Conservation (phyloP, 345 rosid genomes). For the Citrus sp. region DNA sequence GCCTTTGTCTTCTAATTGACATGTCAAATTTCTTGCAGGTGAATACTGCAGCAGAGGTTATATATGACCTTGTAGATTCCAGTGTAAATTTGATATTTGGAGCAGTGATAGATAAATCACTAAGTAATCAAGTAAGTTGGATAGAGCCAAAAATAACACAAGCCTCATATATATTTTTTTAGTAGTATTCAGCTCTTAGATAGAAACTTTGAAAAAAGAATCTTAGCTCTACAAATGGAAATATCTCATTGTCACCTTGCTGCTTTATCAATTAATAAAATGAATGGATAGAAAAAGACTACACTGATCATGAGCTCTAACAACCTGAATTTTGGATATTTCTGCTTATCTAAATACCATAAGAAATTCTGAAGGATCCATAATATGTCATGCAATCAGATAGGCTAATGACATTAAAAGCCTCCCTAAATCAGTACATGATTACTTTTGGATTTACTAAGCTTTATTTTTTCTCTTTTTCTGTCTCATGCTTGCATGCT, state of each 20-base stretch:
- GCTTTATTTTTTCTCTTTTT: neutral
- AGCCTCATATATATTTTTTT: neutral
- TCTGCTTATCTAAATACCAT: neutral
- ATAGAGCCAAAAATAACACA: neutral
- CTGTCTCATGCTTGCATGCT: neutral
- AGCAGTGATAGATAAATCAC: slow-evolving; percentile 74
- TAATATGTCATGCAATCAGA: neutral
- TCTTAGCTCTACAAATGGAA: neutral
- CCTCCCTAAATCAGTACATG: neutral
- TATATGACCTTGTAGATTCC: slow-evolving; percentile 87
- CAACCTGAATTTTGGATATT: neutral
- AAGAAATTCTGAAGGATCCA: neutral
- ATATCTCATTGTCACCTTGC: neutral
- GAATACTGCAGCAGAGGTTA: slow-evolving; percentile 90
- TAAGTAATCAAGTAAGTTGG: slow-evolving; percentile 68
- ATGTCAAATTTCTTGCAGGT: slow-evolving; percentile 42
- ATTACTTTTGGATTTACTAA: neutral
- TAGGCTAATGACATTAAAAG: neutral
- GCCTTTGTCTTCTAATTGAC: neutral
- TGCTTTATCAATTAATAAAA: neutral
- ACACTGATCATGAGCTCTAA: neutral
- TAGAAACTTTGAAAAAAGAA: neutral
- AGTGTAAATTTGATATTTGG: slow-evolving; percentile 64
- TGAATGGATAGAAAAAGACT: neutral
- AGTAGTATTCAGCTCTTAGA: neutral